Evolutionary conservation across 768 basidiomycete genomes (phyloP), one percentile per base, ranked within the genome.

Genomic region (Pleurotus cornucopiae): DNA sequence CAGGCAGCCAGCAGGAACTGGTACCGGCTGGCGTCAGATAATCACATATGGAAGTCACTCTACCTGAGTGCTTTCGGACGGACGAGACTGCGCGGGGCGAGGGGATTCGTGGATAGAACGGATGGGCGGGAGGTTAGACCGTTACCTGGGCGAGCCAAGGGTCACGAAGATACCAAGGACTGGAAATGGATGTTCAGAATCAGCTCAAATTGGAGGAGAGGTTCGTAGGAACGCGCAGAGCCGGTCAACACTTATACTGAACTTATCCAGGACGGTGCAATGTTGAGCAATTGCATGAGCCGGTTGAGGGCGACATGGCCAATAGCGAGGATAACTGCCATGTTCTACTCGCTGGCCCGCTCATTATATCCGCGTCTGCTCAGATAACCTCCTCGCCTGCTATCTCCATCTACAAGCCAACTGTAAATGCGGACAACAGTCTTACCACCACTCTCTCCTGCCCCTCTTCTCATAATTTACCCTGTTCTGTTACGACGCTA

Each of bases 151-250:
- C 70, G 84, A 65, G 79, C 73, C 4, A 60, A 70, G 57, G 64
- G 70, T 16, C 41, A 14, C 38, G 66, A 69, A 37, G 66, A 72
- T 26, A 57, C 70, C 46, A 81, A 77, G 64, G 83, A 89, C 64
- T 92, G 89, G 89, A 91, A 89, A 68, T 88, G 82, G 81, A 90
- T 91, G 89, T 91, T 90, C 68, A 79, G 88, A 55, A 87, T 91
- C 59, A 89, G 87, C 62, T 83, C 83, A 13, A 91, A 91, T 61
- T 92, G 90, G 90, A 80, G 79, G 66, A 87, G 72, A 69, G 90
- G 90, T 91, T 63, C 61, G 76, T 55, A 34, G 30, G 30, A 34
- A 34, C 9, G 30, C 30, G 30, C 30, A 34, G 30, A 34, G 30
- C 30, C 30, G 30, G 7, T 34, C 30, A 34, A 34, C 9, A 34